Conservation (phyloP, 2,329 filamentous ascomycete species). For the Tolypocladium paradoxum region DNA sequence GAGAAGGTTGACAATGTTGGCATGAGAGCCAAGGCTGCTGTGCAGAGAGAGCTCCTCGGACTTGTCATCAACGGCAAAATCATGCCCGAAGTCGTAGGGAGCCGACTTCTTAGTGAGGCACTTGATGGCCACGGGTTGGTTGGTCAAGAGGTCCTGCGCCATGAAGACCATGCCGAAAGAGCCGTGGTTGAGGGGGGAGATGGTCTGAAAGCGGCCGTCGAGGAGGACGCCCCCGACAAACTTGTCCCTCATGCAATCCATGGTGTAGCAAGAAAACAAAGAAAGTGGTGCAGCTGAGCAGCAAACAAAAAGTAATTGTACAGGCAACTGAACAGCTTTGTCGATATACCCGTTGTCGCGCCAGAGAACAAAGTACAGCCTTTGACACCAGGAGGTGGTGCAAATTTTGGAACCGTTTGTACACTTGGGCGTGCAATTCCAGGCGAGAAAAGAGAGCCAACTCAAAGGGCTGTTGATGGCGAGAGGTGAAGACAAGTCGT, state of each 20-base stretch:
- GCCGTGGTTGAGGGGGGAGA: slow-evolving; percentile 93
- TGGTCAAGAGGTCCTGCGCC: slow-evolving; percentile 68
- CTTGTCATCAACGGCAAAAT: slow-evolving; percentile 68
- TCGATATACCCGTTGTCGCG: slow-evolving; percentile 6
- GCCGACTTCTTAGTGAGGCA: slow-evolving; percentile 78
- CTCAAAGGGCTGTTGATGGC: slow-evolving; percentile 7
- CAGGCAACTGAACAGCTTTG: slow-evolving; percentile 9
- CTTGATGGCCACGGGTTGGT: slow-evolving; percentile 85
- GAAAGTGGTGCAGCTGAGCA: slow-evolving; percentile 5
- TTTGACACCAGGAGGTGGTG: background rate
- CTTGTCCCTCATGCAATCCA: slow-evolving; percentile 82
- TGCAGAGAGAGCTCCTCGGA: slow-evolving; percentile 76
- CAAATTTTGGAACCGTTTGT: slow-evolving; percentile 1
- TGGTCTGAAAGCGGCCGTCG: slow-evolving; percentile 79
- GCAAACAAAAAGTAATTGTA: slow-evolving; percentile 17
- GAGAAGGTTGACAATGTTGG: slow-evolving; percentile 88
- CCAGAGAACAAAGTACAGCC: background rate
- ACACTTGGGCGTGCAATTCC: slow-evolving; percentile 3
- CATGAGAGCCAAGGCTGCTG: slow-evolving; percentile 64
- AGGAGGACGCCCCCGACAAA: slow-evolving; percentile 73
- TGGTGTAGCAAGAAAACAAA: slow-evolving; percentile 17
- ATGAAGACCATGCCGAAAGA: slow-evolving; percentile 98
- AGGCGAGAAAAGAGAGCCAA: slow-evolving; percentile 7
- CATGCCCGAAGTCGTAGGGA: slow-evolving; percentile 45
- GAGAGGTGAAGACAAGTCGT: slow-evolving; percentile 6